These are phyloP conservation scores for Colletotrichum cuscutae DNA, from an alignment of 2,329 filamentous ascomycete species.

Conservation along the genomic window DNA sequence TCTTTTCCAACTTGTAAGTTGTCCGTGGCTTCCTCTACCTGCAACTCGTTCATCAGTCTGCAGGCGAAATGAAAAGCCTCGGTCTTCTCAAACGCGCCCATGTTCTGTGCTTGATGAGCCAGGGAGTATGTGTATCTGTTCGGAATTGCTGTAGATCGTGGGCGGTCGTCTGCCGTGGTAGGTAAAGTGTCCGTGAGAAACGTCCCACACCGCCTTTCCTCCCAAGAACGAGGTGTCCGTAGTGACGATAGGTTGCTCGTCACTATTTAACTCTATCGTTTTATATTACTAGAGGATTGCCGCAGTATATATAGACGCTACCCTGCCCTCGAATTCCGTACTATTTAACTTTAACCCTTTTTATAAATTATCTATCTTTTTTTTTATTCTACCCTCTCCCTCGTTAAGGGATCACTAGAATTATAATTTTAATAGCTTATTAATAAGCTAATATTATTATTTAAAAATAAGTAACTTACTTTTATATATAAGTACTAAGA, in stretches of 20 bases:
- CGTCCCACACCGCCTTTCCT: conserved; percentile 30
- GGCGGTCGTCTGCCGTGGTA: conserved; percentile 5
- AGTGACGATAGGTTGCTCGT: not conserved
- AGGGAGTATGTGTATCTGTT: conserved; percentile 18
- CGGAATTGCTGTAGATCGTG: conserved; percentile 3
- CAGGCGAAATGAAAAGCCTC: conserved; percentile 10
- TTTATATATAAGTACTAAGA: too few species aligned
- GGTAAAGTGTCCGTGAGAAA: conserved; percentile 14
- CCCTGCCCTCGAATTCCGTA: too few species aligned
- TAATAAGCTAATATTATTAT: too few species aligned
- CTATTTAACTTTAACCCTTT: too few species aligned
- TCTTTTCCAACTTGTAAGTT: not conserved
- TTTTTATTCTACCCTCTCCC: too few species aligned
- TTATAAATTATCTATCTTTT: too few species aligned
- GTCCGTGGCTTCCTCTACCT: not conserved
- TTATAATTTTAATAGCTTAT: too few species aligned
- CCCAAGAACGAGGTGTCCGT: not conserved
- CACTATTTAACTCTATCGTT: too few species aligned
- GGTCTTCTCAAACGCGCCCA: not conserved
- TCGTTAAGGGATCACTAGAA: too few species aligned
- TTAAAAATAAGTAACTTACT: too few species aligned
- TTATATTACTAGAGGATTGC: too few species aligned
- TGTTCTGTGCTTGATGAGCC: not conserved
- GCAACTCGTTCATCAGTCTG: not conserved
- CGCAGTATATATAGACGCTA: too few species aligned